Evolutionary conservation across 2,329 filamentous ascomycete genomes (phyloP).

Genomic region (Hypocrella siamensis): DNA sequence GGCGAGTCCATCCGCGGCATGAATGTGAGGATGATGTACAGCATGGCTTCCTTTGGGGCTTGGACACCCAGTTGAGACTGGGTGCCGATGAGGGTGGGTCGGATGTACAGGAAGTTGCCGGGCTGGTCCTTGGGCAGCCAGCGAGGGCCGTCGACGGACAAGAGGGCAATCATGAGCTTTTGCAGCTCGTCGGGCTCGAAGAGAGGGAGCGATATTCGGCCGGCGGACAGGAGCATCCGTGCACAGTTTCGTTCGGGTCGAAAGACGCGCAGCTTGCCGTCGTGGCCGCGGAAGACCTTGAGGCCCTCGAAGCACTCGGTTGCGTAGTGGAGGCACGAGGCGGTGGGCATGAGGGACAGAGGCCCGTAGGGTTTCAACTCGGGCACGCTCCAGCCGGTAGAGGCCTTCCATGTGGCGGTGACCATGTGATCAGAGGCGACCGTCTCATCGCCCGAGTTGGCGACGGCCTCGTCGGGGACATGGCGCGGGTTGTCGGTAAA

Average conservation of each 20-base stretch:
- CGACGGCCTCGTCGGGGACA: constrained; percentile 34
- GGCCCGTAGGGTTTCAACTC: constrained; percentile 65
- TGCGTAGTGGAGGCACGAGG: constrained; percentile 72
- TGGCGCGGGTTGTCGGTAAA: constrained; percentile 31
- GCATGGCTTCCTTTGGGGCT: constrained; percentile 63
- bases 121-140: constrained; percentile 61
- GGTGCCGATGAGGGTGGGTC: constrained; percentile 75
- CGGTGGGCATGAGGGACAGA: constrained; percentile 63
- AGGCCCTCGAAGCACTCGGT: constrained; percentile 81
- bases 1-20: constrained; percentile 41
- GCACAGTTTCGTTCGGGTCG: constrained; percentile 58
- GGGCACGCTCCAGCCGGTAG: constrained; percentile 56
- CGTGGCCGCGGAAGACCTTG: constrained; percentile 67
- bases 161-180: constrained; percentile 56
- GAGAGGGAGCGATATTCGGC: constrained; percentile 56
- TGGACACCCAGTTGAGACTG: constrained; percentile 69
- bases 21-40: constrained; percentile 64
- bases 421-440: constrained; percentile 82
- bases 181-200: constrained; percentile 60
- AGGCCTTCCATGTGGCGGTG: constrained; percentile 49
- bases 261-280: constrained; percentile 62
- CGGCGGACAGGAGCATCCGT: constrained; percentile 44
- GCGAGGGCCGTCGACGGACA: constrained; percentile 56
- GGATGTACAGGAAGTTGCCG: constrained; percentile 66
- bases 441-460: constrained; percentile 31